These are phyloP conservation scores for Zymoseptoria ardabiliae DNA, from an alignment of 2,329 filamentous ascomycete species.

Conservation along the genomic window DNA sequence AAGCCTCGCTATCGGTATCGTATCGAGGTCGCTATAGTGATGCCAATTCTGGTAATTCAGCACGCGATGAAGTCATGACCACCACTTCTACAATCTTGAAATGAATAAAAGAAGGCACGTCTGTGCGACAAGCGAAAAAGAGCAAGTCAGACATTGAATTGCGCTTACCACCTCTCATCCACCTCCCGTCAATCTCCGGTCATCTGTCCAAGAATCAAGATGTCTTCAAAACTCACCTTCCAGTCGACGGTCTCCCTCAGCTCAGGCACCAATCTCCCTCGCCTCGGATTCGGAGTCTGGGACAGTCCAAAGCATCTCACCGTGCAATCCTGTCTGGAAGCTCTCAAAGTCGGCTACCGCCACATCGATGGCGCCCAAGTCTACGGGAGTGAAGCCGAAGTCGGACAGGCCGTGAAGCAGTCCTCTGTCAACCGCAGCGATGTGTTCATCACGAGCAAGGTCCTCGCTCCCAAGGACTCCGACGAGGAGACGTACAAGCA, in stretches of 20 bases:
- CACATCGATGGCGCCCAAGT: conserved; percentile 63
- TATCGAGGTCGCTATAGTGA: background rate
- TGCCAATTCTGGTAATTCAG: background rate
- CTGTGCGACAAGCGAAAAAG: background rate
- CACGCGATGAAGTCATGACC: background rate
- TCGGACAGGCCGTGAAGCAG: conserved; percentile 55
- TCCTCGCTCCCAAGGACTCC: conserved; percentile 48
- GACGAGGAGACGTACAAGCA: conserved; percentile 54
- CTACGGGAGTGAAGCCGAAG: conserved; percentile 62
- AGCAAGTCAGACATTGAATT: background rate
- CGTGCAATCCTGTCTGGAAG: conserved; percentile 50
- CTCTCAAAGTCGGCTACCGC: conserved; percentile 52
- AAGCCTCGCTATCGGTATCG: background rate
- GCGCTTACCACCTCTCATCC: background rate
- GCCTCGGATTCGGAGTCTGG: conserved; percentile 64
- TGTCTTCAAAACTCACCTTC: background rate
- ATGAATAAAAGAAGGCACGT: background rate
- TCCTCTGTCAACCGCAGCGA: conserved; percentile 51
- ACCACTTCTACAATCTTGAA: background rate
- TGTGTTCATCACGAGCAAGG: conserved; percentile 66
- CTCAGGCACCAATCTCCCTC: conserved; percentile 50
- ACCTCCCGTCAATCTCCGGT: background rate
- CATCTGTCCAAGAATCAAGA: background rate
- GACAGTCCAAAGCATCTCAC: conserved; percentile 40
- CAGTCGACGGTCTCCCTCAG: conserved; percentile 25